Evolutionary conservation across 805 yeast genomes (phyloP).

Genomic region (Metschnikowia santaceciliae): DNA sequence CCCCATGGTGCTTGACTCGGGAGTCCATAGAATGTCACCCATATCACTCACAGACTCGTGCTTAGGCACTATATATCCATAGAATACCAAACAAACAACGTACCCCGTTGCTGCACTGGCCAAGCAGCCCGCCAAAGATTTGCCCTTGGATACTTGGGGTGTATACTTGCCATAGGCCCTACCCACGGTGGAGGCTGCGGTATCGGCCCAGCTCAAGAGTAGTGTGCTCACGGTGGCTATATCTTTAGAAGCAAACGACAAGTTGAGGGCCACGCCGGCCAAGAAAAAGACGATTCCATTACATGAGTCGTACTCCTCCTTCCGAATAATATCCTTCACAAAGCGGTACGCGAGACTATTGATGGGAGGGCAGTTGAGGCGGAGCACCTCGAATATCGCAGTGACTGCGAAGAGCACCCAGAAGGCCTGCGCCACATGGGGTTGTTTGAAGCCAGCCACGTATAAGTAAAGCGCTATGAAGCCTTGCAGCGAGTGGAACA

Average conservation of each 20-base stretch:
- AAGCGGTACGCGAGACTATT: slow-evolving; percentile 62
- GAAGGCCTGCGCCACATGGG: slow-evolving; percentile 59
- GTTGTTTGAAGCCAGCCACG: slow-evolving; percentile 52
- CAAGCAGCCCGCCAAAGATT: slow-evolving; percentile 84
- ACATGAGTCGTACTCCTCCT: slow-evolving; percentile 61
- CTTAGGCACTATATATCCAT: slow-evolving; percentile 68
- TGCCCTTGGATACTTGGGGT: slow-evolving; percentile 67
- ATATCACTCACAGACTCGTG: slow-evolving; percentile 49
- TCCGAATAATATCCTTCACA: slow-evolving; percentile 83
- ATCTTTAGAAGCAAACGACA: slow-evolving; percentile 71
- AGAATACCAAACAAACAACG: slow-evolving; percentile 59
- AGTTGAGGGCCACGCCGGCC: slow-evolving; percentile 71
- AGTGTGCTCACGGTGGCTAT: slow-evolving; percentile 71
- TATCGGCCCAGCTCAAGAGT: slow-evolving; percentile 92
- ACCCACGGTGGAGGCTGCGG: slow-evolving; percentile 94
- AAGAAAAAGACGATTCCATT: slow-evolving; percentile 91
- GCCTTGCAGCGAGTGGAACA: slow-evolving; percentile 86
- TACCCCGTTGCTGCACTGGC: slow-evolving; percentile 83
- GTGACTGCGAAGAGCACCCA: slow-evolving; percentile 52
- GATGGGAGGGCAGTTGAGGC: slow-evolving; percentile 59
- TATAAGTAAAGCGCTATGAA: slow-evolving; percentile 73
- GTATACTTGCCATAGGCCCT: slow-evolving; percentile 80
- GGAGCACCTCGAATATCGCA: slow-evolving; percentile 58
- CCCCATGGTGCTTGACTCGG: slow-evolving; percentile 54
- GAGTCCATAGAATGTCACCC: slow-evolving; percentile 62